Percentiles rank a stretch among this genome's conserved stretches.
Evolutionary conservation across 495 filamentous ascomycete genomes (phyloP).

Genomic region (Chlorociboria aeruginascens): DNA sequence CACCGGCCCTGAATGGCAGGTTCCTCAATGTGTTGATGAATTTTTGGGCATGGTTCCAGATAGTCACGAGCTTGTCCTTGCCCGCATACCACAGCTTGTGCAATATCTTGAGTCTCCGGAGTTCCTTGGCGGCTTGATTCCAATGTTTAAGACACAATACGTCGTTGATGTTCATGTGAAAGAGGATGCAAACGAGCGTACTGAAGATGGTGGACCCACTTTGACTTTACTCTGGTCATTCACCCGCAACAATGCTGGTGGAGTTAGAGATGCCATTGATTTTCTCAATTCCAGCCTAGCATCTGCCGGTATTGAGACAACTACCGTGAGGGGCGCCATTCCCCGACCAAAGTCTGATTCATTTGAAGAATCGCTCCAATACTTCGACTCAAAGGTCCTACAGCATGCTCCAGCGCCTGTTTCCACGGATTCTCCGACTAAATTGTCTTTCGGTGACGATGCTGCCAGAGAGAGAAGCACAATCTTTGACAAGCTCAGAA

Average conservation of each 20-base stretch:
- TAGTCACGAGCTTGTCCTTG: constrained; percentile 79
- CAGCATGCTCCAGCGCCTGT: constrained; percentile 76
- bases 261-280: constrained; percentile 90
- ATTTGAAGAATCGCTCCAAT: constrained; percentile 90
- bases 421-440: constrained; percentile 73
- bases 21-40: constrained; percentile 88
- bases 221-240: constrained; percentile 51
- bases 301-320: constrained; percentile 71
- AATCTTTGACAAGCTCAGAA: constrained; percentile 78
- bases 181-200: constrained; percentile 39
- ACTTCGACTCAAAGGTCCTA: constrained; percentile 91
- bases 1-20: constrained; percentile 93
- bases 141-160: constrained; percentile 81
- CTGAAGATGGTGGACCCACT: constrained; percentile 39
- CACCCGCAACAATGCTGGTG: constrained; percentile 94
- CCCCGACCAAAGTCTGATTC: constrained; percentile 96
- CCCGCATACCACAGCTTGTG: constrained; percentile 57
- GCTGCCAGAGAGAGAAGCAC: constrained; percentile 62
- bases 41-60: constrained; percentile 96
- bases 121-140: constrained; percentile 64
- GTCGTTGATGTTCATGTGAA: constrained; percentile 71
- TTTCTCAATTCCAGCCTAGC: constrained; percentile 77
- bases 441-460: constrained; percentile 65
- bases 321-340: constrained; percentile 81
- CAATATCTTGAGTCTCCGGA: constrained; percentile 67